Evolutionary conservation across 2,329 filamentous ascomycete genomes (phyloP).

Genomic region (Pyrenophora teres): DNA sequence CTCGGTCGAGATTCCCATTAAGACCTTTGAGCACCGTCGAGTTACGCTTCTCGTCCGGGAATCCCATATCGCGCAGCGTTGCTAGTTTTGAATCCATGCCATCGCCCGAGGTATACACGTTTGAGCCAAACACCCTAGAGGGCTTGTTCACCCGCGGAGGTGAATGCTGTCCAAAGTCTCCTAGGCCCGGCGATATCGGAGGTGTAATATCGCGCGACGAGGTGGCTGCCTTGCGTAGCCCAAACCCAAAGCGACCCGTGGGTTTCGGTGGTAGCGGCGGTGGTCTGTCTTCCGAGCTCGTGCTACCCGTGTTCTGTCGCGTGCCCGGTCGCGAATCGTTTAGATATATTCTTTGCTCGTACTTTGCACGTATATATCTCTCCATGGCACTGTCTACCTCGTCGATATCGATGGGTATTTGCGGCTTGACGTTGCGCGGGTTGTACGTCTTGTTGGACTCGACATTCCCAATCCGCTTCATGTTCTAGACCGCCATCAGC

Average conservation of each 20-base stretch:
- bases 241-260: conserved; percentile 65
- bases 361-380: conserved; percentile 92
- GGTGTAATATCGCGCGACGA: conserved; percentile 65
- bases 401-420: conserved; percentile 87
- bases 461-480: conserved; percentile 89
- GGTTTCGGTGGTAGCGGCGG: conserved; percentile 65
- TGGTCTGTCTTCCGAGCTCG: conserved; percentile 60
- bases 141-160: conserved; percentile 63
- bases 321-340: conserved; percentile 48
- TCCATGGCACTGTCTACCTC: conserved; percentile 95
- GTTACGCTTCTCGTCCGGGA: conserved; percentile 81
- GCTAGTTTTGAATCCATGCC: conserved; percentile 76
- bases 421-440: conserved; percentile 77
- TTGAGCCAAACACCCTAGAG: conserved; percentile 69
- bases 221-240: conserved; percentile 71
- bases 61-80: conserved; percentile 87
- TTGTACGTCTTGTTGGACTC: conserved; percentile 90
- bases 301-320: conserved; percentile 62
- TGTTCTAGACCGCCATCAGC: conserved; percentile 65
- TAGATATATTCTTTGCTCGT: conserved; percentile 67
- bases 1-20: conserved; percentile 81
- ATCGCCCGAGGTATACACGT: conserved; percentile 59
- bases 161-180: conserved; percentile 42
- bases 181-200: conserved; percentile 40
- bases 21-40: conserved; percentile 79